These are phyloP conservation scores for Calvatia gigantea DNA, from an alignment of 768 basidiomycete species.

Conservation along the genomic window DNA sequence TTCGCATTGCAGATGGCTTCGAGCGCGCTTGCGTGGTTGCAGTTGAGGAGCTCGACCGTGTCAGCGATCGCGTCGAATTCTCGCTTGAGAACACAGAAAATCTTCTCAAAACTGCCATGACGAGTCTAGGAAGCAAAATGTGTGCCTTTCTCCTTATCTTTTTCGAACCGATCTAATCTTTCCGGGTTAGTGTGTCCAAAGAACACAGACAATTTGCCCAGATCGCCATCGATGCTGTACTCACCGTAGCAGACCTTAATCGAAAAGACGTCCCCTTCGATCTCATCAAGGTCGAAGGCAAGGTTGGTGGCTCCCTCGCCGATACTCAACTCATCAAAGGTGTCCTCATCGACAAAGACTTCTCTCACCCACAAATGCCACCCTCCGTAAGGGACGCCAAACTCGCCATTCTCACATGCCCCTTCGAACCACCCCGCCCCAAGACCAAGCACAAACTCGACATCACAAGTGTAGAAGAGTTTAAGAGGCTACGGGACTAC, in stretches of 20 bases:
- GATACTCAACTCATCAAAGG: conserved; percentile 95
- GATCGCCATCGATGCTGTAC: conserved; percentile 96
- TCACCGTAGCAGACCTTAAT: conserved; percentile 92
- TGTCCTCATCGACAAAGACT: conserved; percentile 99
- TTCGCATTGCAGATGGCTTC: conserved; percentile 98
- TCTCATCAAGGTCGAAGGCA: conserved; percentile 98
- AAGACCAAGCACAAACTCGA: conserved; percentile 99
- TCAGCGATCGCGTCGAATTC: conserved; percentile 88
- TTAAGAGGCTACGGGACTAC: conserved; percentile 89
- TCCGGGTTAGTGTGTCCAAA: conserved; percentile 80
- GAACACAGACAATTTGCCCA: conserved; percentile 93
- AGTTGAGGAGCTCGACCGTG: conserved; percentile 83
- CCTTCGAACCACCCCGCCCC: conserved; percentile 97
- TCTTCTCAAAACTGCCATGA: conserved; percentile 92
- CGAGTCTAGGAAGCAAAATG: conserved; percentile 98
- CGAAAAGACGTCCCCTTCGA: conserved; percentile 96
- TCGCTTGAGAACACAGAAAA: conserved; percentile 80
- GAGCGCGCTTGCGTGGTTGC: conserved; percentile 92
- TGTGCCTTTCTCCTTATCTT: conserved; percentile 32
- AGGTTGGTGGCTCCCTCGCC: conserved; percentile 94
- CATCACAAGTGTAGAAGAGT: conserved; percentile 95
- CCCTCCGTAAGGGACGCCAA: conserved; percentile 82
- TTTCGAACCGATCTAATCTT: conserved; percentile 2
- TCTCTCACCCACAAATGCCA: conserved; percentile 99
- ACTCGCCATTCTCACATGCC: conserved; percentile 96